These are phyloP conservation scores for Cinnamomum chago DNA, from an alignment of 164 flowering plant genomes.

Conservation along the genomic window DNA sequence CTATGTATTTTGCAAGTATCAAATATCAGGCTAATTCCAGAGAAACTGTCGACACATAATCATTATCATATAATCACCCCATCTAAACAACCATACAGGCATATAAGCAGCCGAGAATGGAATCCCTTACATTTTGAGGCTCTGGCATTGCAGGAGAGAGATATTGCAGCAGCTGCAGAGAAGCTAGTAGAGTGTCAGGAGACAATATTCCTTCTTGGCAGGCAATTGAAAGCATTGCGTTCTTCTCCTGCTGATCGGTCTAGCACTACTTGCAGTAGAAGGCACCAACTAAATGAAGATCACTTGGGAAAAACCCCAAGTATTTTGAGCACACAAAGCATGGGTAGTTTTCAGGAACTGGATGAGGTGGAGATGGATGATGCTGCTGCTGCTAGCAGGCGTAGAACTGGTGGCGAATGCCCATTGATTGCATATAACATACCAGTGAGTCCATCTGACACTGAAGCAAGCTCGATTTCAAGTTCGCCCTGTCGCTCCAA, in stretches of 20 bases:
- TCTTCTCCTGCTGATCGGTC: constrained; percentile 40
- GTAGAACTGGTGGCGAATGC: constrained; percentile 41
- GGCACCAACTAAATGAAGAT: constrained; percentile 28
- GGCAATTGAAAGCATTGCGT: constrained; percentile 66
- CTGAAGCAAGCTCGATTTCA: constrained; percentile 27
- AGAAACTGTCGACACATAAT: too few species aligned
- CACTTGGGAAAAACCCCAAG: constrained; percentile 36
- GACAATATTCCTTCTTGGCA: constrained; percentile 84
- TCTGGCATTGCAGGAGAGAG: constrained; percentile 51
- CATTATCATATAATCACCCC: too few species aligned
- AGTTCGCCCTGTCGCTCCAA: constrained; percentile 53
- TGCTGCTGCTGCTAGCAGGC: constrained; percentile 12
- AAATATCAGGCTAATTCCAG: too few species aligned
- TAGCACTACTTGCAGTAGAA: constrained; percentile 43
- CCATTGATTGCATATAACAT: constrained; percentile 29
- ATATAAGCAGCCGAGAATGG: too few species aligned
- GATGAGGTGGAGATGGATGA: constrained; percentile 41
- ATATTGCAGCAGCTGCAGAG: constrained; percentile 82
- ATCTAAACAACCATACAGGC: too few species aligned
- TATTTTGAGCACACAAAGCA: constrained; percentile 14
- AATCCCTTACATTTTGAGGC: neutral
- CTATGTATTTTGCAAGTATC: too few species aligned
- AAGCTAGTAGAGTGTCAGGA: constrained; percentile 95
- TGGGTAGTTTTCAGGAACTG: constrained; percentile 23
- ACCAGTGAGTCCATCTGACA: constrained; percentile 40